Percentiles rank a stretch among this genome's conserved stretches.
phyloP scores from a whole-genome alignment of 495 filamentous ascomycete genomes.

The Neurospora sp. region DNA sequence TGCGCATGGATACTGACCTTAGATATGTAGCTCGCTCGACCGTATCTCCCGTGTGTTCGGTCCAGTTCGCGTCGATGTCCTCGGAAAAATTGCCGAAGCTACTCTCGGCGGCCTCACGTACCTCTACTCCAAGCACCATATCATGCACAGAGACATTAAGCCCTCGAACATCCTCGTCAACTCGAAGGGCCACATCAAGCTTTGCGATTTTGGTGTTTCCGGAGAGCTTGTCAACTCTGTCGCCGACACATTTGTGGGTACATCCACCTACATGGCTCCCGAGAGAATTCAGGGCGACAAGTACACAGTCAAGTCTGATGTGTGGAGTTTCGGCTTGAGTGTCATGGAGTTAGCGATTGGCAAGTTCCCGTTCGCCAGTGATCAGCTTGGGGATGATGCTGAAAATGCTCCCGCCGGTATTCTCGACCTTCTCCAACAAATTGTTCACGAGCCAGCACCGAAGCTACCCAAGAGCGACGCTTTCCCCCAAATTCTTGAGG shows the following conservation, averaged over 20 bases:
- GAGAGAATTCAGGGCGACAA: constrained; percentile 93
- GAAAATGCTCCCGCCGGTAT: constrained; percentile 84
- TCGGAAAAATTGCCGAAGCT: constrained; percentile 98
- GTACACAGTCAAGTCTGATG: constrained; percentile 96
- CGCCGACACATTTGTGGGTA: constrained; percentile 95
- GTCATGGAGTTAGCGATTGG: constrained; percentile 97
- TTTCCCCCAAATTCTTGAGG: constrained; percentile 87
- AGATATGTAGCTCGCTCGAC: constrained; percentile 66
- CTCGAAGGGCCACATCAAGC: constrained; percentile 86
- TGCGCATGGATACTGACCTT: constrained; percentile 24
- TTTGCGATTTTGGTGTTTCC: constrained; percentile 96
- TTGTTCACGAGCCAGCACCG: constrained; percentile 91
- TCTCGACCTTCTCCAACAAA: constrained; percentile 90
- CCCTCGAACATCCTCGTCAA: constrained; percentile 96
- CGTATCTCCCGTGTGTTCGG: constrained; percentile 89
- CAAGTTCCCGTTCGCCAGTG: constrained; percentile 85
- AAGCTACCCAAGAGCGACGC: constrained; percentile 92
- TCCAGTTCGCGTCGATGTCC: constrained; percentile 91
- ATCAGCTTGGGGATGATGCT: constrained; percentile 47
- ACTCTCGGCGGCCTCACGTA: constrained; percentile 91
- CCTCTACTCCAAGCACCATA: constrained; percentile 85
- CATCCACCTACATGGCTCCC: constrained; percentile 97
- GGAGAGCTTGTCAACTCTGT: constrained; percentile 95
- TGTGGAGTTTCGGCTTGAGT: constrained; percentile 95
- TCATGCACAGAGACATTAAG: constrained; percentile 98